Evolutionary conservation across 306 rosid species (phyloP), one percentile per base, ranked within the genome.

Genomic region (Vigna reflexopilosa): DNA sequence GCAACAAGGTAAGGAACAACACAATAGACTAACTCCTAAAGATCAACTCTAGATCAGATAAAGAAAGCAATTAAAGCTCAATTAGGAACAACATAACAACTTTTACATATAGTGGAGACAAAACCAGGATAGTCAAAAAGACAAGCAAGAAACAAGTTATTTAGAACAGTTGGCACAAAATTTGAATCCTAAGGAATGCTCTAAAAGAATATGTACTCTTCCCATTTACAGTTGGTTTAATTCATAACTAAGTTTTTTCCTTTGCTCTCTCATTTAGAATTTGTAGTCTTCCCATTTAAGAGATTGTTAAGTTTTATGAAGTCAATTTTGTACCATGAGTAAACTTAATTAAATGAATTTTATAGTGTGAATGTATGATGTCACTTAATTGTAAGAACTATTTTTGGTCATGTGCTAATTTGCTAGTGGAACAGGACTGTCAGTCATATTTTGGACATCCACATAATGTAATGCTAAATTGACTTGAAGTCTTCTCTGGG

Each of bases 291-390:
- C 22, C 11, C 17, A 16, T 44, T 42, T 32, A 56, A 34, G 17
- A 66, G 72, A 34, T 57, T 77, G 6, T 57, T 58, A 1, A 8
- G 17, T 14, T 72, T 63, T 76, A 17, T 24, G 19, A 11, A 22
- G 38, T 70, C 72, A 36, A 40, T 67, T 76, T 49, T 78, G 52
- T 65, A 44, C 73, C 15, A 42, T 19, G 11, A 26, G 20, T 48
- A 58, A n/a, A 57, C 77, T 70, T 14, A 77, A 17, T 73, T 44
- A 17, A 15, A 24, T 67, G 59, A 67, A 22, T 22, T 70, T 52
- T 76, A 48, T 55, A 56, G 28, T 56, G 9, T 40, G 34, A 42
- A 17, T 66, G 10, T 66, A 40, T 19, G 38, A 55, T 72, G 15
- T 47, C 52, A 40, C 42, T 13, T 54, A 51, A 57, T 57, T 14